Base-by-base conservation (phyloP, 2,329 filamentous ascomycete genomes). In the Scedosporium dehoogii region DNA sequence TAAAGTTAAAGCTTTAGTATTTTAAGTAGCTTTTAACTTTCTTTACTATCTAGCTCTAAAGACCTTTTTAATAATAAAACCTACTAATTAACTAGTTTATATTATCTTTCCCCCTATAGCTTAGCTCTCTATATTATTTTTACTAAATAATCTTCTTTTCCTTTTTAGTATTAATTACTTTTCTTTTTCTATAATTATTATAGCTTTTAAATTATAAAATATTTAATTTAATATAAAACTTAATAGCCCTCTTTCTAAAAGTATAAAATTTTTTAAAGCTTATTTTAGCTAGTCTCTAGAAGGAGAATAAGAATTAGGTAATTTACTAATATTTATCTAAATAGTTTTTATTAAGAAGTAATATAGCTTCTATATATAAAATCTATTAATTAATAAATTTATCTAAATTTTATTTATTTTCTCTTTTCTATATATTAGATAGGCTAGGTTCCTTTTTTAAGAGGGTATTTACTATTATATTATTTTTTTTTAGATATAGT, bases 371-470 rank as follows among this genome's bases (percentile, higher is more conserved):
- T n/a, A n/a, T n/a, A n/a, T n/a, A n/a, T n/a, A n/a, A n/a, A n/a
- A n/a, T n/a, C n/a, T n/a, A n/a, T n/a, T n/a, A n/a, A n/a, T n/a
- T n/a, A n/a, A n/a, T 44, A 44, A 44, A 14, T 44, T n/a, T 44
- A 44, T n/a, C n/a, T 44, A n/a, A 44, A 12, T 44, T 44, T 14
- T 44, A 44, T 21, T 53, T 25, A 10, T 53, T 25, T 53, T 53
- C 12, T 53, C 10, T 53, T 53, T 18, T 53, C 10, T 53, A 53
- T 53, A 53, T 18, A 53, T 53, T n/a, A 53, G 12, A 53, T 25
- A 21, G 4, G 10, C 6, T 46, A 53, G 10, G 48, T 18, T 10
- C 51, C 51, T 62, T n/a, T 65, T 62, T 64, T 63, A 65, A 58
- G 57, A 66, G 63, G 64, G 23, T 59, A 42, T 60, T 29, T 29